A percentile compares a stretch with the other conserved stretches of the same genome.
These are phyloP conservation scores for Mycena olivaceomarginata DNA, from an alignment of 768 basidiomycete genomes.

Conservation along the genomic window DNA sequence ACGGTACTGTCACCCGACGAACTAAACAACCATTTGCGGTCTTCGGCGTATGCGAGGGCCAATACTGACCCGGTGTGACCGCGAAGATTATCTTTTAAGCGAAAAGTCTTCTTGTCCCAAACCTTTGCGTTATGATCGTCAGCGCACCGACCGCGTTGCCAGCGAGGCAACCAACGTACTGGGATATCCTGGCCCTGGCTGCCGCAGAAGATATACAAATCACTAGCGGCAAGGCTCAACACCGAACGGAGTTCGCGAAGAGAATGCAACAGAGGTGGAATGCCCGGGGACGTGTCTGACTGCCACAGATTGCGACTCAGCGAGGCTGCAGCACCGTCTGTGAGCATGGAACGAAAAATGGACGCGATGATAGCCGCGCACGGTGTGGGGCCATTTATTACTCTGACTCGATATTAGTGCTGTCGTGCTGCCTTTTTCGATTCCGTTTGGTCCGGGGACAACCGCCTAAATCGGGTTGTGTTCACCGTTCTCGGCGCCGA, in stretches of 20 bases:
- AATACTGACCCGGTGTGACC: constrained; percentile 93
- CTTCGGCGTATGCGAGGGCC: constrained; percentile 83
- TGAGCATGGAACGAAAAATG: constrained; percentile 26
- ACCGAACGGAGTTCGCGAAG: constrained; percentile 84
- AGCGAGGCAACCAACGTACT: constrained; percentile 61
- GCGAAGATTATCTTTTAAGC: constrained; percentile 78
- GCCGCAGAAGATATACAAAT: constrained; percentile 86
- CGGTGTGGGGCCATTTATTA: constrained; percentile 40
- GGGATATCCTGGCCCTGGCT: constrained; percentile 87
- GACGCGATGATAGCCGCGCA: constrained; percentile 29
- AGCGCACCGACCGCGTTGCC: background rate
- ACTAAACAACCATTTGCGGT: constrained; percentile 92
- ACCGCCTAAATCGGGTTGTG: constrained; percentile 17
- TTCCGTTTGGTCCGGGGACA: constrained; percentile 8
- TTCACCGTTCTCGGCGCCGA: constrained; percentile 2
- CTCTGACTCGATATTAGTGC: constrained; percentile 30
- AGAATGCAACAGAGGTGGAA: constrained; percentile 78
- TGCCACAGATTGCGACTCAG: constrained; percentile 73
- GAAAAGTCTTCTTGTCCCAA: constrained; percentile 87
- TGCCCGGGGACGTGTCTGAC: constrained; percentile 53
- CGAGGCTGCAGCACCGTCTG: constrained; percentile 64
- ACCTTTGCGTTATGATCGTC: constrained; percentile 70
- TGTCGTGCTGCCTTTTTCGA: background rate
- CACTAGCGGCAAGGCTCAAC: constrained; percentile 84
- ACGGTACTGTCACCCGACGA: constrained; percentile 95